Conservation (phyloP, 371 early-diverging fungal species). For the Apophysomyces variabilis region DNA sequence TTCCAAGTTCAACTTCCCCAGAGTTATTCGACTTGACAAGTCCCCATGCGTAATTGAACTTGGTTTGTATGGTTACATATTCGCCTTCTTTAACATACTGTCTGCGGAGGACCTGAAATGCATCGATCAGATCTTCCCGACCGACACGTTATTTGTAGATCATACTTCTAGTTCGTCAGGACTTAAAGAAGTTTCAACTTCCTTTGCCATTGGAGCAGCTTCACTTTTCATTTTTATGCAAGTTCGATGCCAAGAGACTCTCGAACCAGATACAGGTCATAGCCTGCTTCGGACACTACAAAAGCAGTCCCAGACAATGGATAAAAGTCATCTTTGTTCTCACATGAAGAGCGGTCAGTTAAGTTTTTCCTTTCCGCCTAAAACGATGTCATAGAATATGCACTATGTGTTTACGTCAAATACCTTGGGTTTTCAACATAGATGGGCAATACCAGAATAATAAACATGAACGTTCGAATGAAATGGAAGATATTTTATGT, state of each 20-base stretch:
- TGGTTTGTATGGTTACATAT: slow-evolving; percentile 80
- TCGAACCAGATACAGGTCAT: no score
- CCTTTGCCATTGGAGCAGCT: slow-evolving; percentile 44
- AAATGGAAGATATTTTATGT: no score
- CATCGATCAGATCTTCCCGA: not conserved
- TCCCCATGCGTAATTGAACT: slow-evolving; percentile 97
- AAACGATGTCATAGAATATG: no score
- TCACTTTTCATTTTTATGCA: slow-evolving; percentile 29
- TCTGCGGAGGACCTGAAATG: slow-evolving; percentile 64
- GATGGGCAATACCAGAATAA: no score
- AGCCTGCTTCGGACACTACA: no score
- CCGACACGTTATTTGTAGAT: not conserved
- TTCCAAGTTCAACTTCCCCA: slow-evolving; percentile 75
- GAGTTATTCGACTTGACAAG: slow-evolving; percentile 72
- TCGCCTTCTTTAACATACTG: slow-evolving; percentile 76
- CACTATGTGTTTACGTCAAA: no score
- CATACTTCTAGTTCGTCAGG: slow-evolving; percentile 45
- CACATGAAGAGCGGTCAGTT: no score
- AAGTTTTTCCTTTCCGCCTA: no score
- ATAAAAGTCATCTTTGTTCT: no score
- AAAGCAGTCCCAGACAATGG: no score
- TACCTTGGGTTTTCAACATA: no score
- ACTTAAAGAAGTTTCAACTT: slow-evolving; percentile 46
- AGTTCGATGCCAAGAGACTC: not conserved
- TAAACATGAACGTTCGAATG: no score